These are phyloP conservation scores for Eucommia ulmoides DNA, from an alignment of 257 asterid genomes.

Conservation along the genomic window DNA sequence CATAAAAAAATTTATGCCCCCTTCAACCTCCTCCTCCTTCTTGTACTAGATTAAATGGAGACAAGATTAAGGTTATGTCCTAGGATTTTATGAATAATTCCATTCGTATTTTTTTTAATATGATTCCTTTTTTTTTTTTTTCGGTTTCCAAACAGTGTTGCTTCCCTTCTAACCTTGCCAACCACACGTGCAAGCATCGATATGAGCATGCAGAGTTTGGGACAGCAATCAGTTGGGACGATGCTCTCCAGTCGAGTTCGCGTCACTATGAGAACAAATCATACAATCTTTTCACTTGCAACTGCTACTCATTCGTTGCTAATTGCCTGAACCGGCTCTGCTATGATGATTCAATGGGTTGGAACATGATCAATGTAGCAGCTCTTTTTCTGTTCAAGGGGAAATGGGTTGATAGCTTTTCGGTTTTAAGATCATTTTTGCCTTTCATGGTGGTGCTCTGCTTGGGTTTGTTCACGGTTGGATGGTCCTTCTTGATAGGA, in stretches of 20 bases:
- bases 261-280: constrained; percentile 57
- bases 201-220: constrained; percentile 62
- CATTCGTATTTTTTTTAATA: too few species aligned
- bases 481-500: constrained; percentile 73
- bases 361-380: constrained; percentile 79
- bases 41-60: too few species aligned
- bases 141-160: constrained; percentile 54
- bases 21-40: too few species aligned
- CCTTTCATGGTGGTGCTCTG: constrained; percentile 54
- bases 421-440: constrained; percentile 51
- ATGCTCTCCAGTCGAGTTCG: constrained; percentile 41
- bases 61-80: too few species aligned
- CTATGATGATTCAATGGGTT: constrained; percentile 54
- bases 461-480: constrained; percentile 62
- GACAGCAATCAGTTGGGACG: constrained; percentile 77
- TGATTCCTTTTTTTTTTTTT: too few species aligned
- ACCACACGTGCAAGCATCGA: constrained; percentile 62
- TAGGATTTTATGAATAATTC: too few species aligned
- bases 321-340: constrained; percentile 57
- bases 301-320: constrained; percentile 78
- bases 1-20: too few species aligned
- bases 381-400: constrained; percentile 63
- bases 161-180: constrained; percentile 52
- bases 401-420: constrained; percentile 51
- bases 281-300: constrained; percentile 85